These are phyloP conservation scores for Drechslerella coelobrocha DNA, from an alignment of 2,329 filamentous ascomycete species.

Conservation along the genomic window DNA sequence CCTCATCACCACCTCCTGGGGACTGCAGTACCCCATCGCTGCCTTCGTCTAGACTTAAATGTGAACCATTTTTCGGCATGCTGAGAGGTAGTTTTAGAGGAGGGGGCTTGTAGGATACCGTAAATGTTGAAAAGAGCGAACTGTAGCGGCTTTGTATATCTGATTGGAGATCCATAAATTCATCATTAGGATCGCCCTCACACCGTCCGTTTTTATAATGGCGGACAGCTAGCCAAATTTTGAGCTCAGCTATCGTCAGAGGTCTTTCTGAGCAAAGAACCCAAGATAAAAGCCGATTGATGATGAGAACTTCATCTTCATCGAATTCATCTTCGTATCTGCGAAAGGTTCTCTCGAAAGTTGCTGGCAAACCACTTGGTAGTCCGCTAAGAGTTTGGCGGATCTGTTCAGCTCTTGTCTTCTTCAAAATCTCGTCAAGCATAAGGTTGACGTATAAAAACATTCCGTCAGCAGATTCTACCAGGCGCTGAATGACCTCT, in stretches of 20 bases:
- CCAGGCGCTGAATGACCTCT: slow-evolving; percentile 3
- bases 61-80: background rate
- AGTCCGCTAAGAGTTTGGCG: background rate
- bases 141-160: slow-evolving; percentile 7
- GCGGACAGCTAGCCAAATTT: background rate
- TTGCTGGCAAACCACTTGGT: slow-evolving; percentile 5
- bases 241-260: background rate
- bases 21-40: background rate
- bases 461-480: slow-evolving; percentile 9
- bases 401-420: slow-evolving; percentile 9
- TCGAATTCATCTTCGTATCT: slow-evolving; percentile 6
- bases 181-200: background rate
- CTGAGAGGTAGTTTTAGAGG: background rate
- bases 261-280: background rate
- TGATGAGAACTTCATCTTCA: background rate
- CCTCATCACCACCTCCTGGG: background rate
- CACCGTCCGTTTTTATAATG: background rate
- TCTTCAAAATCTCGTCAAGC: slow-evolving; percentile 11
- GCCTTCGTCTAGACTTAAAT: background rate
- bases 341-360: slow-evolving; percentile 2
- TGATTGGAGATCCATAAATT: slow-evolving; percentile 7
- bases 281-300: background rate
- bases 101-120: background rate
- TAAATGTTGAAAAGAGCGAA: slow-evolving; percentile 7
- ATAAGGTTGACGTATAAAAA: slow-evolving; percentile 20